Base-by-base conservation (phyloP, 179 eudicot genomes). In the Silene vulgaris region DNA sequence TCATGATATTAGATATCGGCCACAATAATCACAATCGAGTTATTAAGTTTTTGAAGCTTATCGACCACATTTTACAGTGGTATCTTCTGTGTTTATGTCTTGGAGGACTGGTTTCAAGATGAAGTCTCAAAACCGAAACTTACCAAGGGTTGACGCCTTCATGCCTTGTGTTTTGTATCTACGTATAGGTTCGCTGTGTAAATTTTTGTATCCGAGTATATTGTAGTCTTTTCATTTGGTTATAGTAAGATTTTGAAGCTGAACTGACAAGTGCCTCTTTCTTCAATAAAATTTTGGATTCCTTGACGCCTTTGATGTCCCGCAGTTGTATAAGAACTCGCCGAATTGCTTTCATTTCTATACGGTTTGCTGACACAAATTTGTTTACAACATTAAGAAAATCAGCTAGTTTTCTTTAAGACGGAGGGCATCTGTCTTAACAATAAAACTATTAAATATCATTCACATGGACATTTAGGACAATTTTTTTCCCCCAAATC, bases 141-240 rank as follows among this genome's bases (percentile, higher is more conserved):
- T 50, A 14, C 57, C 57, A 50, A 52, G 48, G 56, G 72, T 17
- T 50, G 72, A 69, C 20, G 72, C 59, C 56, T 69, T 1, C 32
- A 21, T 69, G 71, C 54, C 59, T 21, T 69, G 16, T 69, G 32
- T 40, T 69, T 77, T 78, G 80, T 78, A 72, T 54, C 40, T 56
- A 52, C 73, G 76, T 73, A 73, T 66, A 73, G 81, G 73, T 28
- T 56, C 63, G 40, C 17, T 43, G 64, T 79, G 81, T 74, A 79
- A 59, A 74, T 68, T 69, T 60, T 61, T 65, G 23, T 68, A 13
- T 72, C 45, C 3, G 45, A 28, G 40, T 43, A 56, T 12, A 68
- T 74, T 43, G 81, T 79, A 79, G 81, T 73, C 57, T 73, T 74
- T 74, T 61, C 69, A 66, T 67, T 78, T 48, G 23, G 74, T 78